Evolutionary conservation across 2,329 filamentous ascomycete genomes (phyloP).

Genomic region (Paecilomyces sp.): DNA sequence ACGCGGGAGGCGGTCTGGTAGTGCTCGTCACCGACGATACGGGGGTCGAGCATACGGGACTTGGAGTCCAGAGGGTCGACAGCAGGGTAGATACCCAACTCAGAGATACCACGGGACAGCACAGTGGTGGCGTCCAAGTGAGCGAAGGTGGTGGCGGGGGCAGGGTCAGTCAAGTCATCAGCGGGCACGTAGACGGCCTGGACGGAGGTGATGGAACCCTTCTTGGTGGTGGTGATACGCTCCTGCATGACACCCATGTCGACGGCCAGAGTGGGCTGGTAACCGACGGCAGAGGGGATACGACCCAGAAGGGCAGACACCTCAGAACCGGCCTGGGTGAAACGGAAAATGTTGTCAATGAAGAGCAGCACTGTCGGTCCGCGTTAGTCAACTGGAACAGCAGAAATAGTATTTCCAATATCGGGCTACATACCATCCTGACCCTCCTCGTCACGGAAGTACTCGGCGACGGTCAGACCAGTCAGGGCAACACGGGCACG

Average conservation of each 20-base stretch:
- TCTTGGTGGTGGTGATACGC: slow-evolving; percentile 98
- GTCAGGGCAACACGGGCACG: slow-evolving; percentile 99
- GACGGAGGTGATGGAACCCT: slow-evolving; percentile 99
- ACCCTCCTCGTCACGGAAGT: slow-evolving; percentile 73
- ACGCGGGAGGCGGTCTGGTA: slow-evolving; percentile 91
- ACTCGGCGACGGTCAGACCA: slow-evolving; percentile 62
- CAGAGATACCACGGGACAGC: slow-evolving; percentile 99
- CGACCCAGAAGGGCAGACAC: slow-evolving; percentile 98
- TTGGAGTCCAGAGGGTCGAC: slow-evolving; percentile 99
- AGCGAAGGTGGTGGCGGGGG: slow-evolving; percentile 97
- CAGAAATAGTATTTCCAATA: background rate
- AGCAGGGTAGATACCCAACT: slow-evolving; percentile 99
- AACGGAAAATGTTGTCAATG: slow-evolving; percentile 99
- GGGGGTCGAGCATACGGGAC: slow-evolving; percentile 98
- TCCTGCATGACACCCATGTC: slow-evolving; percentile 99
- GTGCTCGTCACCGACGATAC: slow-evolving; percentile 96
- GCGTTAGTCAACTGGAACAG: slow-evolving; percentile 8
- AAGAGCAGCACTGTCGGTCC: slow-evolving; percentile 73
- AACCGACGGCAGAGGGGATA: slow-evolving; percentile 99
- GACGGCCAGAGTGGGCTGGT: slow-evolving; percentile 96
- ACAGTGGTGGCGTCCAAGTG: slow-evolving; percentile 99
- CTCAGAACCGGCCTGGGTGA: slow-evolving; percentile 99
- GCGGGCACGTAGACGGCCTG: slow-evolving; percentile 99
- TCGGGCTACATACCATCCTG: slow-evolving; percentile 64
- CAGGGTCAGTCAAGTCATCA: slow-evolving; percentile 99